Conservation (phyloP, 768 basidiomycete genomes). For the Tephrocybe sp. region DNA sequence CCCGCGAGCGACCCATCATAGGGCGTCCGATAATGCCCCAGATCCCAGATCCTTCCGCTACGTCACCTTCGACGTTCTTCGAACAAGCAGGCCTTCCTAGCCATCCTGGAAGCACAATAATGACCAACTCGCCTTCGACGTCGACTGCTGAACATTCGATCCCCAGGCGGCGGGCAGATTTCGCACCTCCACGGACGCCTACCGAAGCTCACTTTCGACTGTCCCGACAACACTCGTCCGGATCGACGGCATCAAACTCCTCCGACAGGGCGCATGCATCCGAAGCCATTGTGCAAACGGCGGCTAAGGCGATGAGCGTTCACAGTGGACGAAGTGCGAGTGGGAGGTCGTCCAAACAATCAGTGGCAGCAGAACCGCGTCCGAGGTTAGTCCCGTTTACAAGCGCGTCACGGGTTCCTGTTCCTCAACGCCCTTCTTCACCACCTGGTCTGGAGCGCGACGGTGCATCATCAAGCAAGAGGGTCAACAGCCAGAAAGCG, state of each 20-base stretch:
- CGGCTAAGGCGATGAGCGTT: constrained; percentile 52
- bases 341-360: constrained; percentile 28
- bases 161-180: constrained; percentile 66
- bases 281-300: constrained; percentile 46
- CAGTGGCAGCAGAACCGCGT: constrained; percentile 31
- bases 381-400: constrained; percentile 74
- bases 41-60: constrained; percentile 16
- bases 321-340: constrained; percentile 43
- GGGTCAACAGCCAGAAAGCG: constrained; percentile 65
- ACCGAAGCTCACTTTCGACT: constrained; percentile 36
- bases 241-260: constrained; percentile 31
- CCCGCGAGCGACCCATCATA: constrained; percentile 48
- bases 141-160: constrained; percentile 66
- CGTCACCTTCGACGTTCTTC: constrained; percentile 37
- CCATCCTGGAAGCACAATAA: constrained; percentile 45
- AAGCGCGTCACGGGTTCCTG: constrained; percentile 61
- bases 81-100: constrained; percentile 36
- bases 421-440: constrained; percentile 44
- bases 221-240: constrained; percentile 34
- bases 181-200: constrained; percentile 56
- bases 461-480: constrained; percentile 29
- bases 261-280: constrained; percentile 35
- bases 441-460: constrained; percentile 24
- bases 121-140: constrained; percentile 59
- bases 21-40: constrained; percentile 52